Evolutionary conservation across 305 asterid species (phyloP), one percentile per base, ranked within the genome.

Genomic region (Nicotiana rustica): DNA sequence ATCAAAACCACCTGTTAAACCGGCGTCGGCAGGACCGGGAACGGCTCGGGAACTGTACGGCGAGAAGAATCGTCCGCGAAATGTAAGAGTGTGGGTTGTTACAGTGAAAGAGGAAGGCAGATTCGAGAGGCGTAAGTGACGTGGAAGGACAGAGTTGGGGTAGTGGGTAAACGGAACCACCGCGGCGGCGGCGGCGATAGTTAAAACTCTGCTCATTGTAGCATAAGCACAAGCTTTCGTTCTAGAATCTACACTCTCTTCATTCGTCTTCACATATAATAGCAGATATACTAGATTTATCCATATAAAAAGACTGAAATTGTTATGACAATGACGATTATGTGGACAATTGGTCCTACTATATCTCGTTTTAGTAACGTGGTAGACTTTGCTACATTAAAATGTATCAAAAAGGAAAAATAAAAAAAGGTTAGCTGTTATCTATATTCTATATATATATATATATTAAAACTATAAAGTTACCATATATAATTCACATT

Each of bases 151-250:
- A n/a, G 35, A 55, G 33, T 13, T 55, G 49, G 66, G 79, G 83
- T 71, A 41, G 55, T 47, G 79, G 60, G 83, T 52, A 70, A 85
- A 59, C 14, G 81, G 73, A 4, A 7, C 75, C 14, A 84, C 82
- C 13, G 67, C 19, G 56, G 88, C 4, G 35, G 69, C 47, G 84
- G 65, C 36, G 19, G 19, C 15, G 4, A 38, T 14, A 29, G 64
- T 81, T 2, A 84, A 61, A 10, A 87, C 73, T 5, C 82, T 86
- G 88, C 84, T 88, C 83, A 87, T 66, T 49, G 49, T 80, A 59
- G 84, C 85, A 70, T 85, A 3, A 18, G 1, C 76, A 10, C 57
- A 52, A 52, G 10, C 25, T 14, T 25, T 18, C 44, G 15, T 49
- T 49, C 44, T 29, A 4, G 9, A 73, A 73, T 49, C 60, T 17